phyloP scores from a whole-genome alignment of 305 asterid species.

The Nicotiana rustica region DNA sequence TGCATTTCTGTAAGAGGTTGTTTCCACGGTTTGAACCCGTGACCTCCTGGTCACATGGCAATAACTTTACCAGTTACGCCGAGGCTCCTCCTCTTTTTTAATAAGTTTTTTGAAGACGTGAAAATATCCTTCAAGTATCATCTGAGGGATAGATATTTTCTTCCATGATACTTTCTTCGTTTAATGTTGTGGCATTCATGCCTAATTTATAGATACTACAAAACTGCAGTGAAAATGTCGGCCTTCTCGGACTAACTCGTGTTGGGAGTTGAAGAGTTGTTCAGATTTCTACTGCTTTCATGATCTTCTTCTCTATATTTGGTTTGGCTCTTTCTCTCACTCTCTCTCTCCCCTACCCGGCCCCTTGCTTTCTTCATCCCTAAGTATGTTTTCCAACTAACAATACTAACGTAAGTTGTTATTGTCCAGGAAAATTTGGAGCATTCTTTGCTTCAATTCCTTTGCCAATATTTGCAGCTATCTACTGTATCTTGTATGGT shows the following conservation, averaged over 20 bases:
- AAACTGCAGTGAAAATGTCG: constrained; percentile 87
- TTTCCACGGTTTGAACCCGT: too few species aligned
- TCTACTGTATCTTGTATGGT: constrained; percentile 86
- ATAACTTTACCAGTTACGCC: too few species aligned
- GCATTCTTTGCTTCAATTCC: constrained; percentile 96
- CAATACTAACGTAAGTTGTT: background rate
- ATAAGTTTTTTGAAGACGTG: too few species aligned
- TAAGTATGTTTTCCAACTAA: background rate
- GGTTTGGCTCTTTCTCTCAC: constrained; percentile 54
- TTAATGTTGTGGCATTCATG: background rate
- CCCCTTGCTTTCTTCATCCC: background rate
- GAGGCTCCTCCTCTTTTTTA: too few species aligned
- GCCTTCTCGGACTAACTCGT: constrained; percentile 94
- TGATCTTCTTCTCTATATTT: constrained; percentile 96
- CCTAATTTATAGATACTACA: background rate
- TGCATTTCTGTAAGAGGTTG: too few species aligned
- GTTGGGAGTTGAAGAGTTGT: constrained; percentile 99
- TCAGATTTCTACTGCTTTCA: constrained; percentile 90
- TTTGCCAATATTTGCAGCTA: constrained; percentile 88
- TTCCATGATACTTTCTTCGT: background rate
- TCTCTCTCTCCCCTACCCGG: background rate
- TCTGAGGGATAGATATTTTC: background rate
- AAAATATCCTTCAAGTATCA: background rate
- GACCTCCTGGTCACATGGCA: too few species aligned
- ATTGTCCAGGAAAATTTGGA: constrained; percentile 86